Percentiles rank a stretch among this genome's conserved stretches.
Evolutionary conservation across 768 basidiomycete genomes (phyloP).

Genomic region (Tulasnella sp.): DNA sequence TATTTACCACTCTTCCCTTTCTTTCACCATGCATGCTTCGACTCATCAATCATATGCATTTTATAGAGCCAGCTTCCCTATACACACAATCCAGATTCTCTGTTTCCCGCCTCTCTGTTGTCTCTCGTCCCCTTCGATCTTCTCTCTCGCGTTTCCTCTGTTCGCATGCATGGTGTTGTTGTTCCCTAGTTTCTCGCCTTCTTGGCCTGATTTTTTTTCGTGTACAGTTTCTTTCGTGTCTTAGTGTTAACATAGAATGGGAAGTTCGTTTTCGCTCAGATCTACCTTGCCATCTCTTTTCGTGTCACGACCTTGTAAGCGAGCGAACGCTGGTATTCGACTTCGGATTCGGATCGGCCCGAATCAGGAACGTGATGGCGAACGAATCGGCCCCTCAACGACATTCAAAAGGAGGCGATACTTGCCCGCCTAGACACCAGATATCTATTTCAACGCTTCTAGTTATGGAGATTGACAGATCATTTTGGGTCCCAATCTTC

Average conservation of each 20-base stretch:
- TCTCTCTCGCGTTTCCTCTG: neutral
- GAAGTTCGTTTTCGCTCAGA: neutral
- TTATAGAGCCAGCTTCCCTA: neutral
- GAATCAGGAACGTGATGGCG: neutral
- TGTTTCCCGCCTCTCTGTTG: neutral
- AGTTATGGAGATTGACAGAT: neutral
- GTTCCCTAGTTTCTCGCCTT: neutral
- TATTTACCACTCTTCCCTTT: neutral
- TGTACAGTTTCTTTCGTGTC: neutral
- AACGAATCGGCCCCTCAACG: neutral
- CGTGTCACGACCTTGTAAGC: too few relatives aligned
- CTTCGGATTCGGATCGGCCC: neutral
- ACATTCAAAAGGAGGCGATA: neutral
- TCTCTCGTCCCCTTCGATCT: neutral
- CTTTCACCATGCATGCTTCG: neutral
- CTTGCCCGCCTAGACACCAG: neutral
- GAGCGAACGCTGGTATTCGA: too few relatives aligned
- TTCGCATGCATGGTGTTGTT: conserved; percentile 3
- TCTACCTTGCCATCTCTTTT: neutral
- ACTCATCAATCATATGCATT: neutral
- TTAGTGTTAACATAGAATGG: neutral
- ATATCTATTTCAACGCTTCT: neutral
- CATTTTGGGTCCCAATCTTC: conserved; percentile 57
- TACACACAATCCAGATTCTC: neutral
- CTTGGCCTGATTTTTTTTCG: neutral